Evolutionary conservation across 2,329 filamentous ascomycete genomes (phyloP), one percentile per base, ranked within the genome.

Genomic region (Hortaea werneckii): DNA sequence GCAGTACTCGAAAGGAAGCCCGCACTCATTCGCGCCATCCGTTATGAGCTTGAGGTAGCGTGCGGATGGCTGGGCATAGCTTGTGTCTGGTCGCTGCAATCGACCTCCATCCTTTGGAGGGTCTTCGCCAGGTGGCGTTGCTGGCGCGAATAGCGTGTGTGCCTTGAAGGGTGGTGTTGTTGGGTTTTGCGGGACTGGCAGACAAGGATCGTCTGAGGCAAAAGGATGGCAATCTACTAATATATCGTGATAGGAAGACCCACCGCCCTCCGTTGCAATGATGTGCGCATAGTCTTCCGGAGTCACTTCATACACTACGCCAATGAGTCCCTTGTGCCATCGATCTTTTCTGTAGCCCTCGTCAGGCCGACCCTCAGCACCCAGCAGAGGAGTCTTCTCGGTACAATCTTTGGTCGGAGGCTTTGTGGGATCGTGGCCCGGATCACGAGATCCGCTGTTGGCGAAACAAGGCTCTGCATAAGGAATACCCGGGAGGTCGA

Each of bases 281-380:
- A 98, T 95, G 49, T 78, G 84, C 5, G 81, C 76, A 62, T 86
- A 98, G 68, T 98, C 92, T 38, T 76, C 66, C 12, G 75, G 70
- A 1, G 88, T 95, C 29, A 96, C 87, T 68, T 96, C 89, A 69
- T 98, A 98, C 4, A 96, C 92, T 11, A 95, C 87, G 26, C 92
- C 92, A 37, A 95, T 78, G 2, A 98, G 75, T 4, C 87, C 86
- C 58, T 88, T 89, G 52, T 80, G 71, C 88, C 52, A 54, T 44
- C 68, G 69, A 44, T 76, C 70, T 57, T 78, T 77, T 56, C 76
- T 69, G 53, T 76, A 75, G 45, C 60, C 57, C 29, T 56, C 40
- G 32, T 45, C 42, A 47, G 39, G 39, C 8, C 42, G 10, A 5
- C 44, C 40, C 12, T 42, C 40, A 32, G 47, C 41, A 28, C 35